Percentiles rank a stretch among this genome's conserved stretches.
Conservation (phyloP, 306 rosid species). For the Casuarina equisetifolia region DNA sequence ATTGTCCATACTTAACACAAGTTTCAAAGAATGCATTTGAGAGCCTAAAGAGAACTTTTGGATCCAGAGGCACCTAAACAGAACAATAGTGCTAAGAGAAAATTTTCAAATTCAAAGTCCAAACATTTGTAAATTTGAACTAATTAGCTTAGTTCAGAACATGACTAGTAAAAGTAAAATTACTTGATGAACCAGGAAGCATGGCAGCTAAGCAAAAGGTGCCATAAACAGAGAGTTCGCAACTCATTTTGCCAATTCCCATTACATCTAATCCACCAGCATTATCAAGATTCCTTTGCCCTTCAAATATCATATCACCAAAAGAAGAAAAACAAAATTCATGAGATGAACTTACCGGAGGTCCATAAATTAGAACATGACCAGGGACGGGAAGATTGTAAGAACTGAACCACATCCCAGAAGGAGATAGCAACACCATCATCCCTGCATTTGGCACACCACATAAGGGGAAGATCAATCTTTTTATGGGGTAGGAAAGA, state of each 20-base stretch:
- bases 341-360: constrained; percentile 68
- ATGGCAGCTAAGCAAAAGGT: background rate
- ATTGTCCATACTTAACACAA: background rate
- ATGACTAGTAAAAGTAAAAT: background rate
- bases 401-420: constrained; percentile 76
- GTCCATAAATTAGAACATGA: constrained; percentile 81
- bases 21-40: background rate
- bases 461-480: constrained; percentile 15
- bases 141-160: background rate
- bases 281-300: background rate
- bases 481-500: constrained; percentile 12
- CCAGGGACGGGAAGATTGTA: constrained; percentile 81
- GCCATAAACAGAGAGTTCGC: background rate
- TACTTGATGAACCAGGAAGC: background rate
- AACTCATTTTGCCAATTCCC: constrained; percentile 7
- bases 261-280: background rate
- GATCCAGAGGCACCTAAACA: background rate
- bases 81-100: background rate
- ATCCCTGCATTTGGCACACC: constrained; percentile 59
- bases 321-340: background rate
- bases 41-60: background rate
- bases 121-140: background rate
- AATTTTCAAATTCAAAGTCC: background rate
- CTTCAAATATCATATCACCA: constrained; percentile 1
- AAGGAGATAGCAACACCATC: constrained; percentile 67